phyloP scores from a whole-genome alignment of 305 asterid species.

The Caryopteris hybrid region DNA sequence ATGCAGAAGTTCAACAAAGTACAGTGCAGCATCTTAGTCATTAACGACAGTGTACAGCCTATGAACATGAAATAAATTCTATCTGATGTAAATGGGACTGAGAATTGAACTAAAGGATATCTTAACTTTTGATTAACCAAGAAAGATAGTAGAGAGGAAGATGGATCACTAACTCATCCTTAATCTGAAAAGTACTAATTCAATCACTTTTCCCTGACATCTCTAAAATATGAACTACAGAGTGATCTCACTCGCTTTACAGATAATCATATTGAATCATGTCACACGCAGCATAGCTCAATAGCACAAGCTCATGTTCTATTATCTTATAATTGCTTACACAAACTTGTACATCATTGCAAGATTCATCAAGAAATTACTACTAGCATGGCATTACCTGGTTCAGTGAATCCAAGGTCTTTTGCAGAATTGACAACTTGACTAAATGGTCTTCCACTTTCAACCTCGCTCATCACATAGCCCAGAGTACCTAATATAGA shows the following conservation, averaged over 20 bases:
- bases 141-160: background rate
- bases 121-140: background rate
- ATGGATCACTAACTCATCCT: background rate
- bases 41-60: background rate
- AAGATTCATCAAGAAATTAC: background rate
- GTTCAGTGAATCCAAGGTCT: conserved; percentile 92
- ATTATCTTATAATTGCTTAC: background rate
- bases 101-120: background rate
- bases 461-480: conserved; percentile 93
- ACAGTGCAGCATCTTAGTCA: background rate
- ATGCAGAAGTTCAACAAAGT: background rate
- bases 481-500: conserved; percentile 78
- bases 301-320: background rate
- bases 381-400: conserved; percentile 45
- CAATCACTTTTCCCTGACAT: too few species aligned
- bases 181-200: background rate
- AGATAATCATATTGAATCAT: background rate
- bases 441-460: conserved; percentile 84
- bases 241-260: too few species aligned
- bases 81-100: background rate
- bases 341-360: background rate
- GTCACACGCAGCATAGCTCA: conserved; percentile 2
- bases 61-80: background rate
- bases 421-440: conserved; percentile 83
- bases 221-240: too few species aligned